A percentile compares a stretch with the other conserved stretches of the same genome.
Evolutionary conservation across 2,329 filamentous ascomycete species (phyloP).

Genomic region (Trichothecium roseum): DNA sequence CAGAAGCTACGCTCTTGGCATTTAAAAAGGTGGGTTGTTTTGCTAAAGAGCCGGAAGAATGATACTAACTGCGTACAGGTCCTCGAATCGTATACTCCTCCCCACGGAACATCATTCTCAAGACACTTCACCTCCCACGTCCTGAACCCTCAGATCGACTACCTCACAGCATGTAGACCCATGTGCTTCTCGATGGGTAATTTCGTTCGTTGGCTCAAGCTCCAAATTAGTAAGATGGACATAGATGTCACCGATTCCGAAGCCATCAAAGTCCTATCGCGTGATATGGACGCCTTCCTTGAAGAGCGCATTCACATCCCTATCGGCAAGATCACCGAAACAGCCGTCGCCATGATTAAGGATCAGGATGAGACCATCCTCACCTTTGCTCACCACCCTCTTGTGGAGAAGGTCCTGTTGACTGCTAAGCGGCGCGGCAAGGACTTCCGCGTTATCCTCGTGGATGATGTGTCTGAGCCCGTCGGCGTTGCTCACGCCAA

Average conservation of each 20-base stretch:
- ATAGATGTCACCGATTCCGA: constrained; percentile 72
- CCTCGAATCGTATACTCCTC: constrained; percentile 86
- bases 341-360: constrained; percentile 64
- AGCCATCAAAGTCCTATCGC: constrained; percentile 68
- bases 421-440: constrained; percentile 60
- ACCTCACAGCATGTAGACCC: constrained; percentile 85
- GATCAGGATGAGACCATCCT: constrained; percentile 68
- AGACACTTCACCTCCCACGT: constrained; percentile 87
- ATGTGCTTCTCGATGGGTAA: constrained; percentile 97
- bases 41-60: not conserved
- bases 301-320: constrained; percentile 82
- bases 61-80: constrained; percentile 44
- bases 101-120: constrained; percentile 71
- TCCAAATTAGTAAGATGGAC: constrained; percentile 83
- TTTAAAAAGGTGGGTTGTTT: constrained; percentile 62
- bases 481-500: constrained; percentile 53
- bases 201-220: constrained; percentile 87
- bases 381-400: constrained; percentile 75
- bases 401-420: constrained; percentile 75
- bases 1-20: constrained; percentile 77
- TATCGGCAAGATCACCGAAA: constrained; percentile 72
- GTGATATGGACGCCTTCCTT: constrained; percentile 81
- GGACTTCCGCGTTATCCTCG: constrained; percentile 71
- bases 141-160: constrained; percentile 90
- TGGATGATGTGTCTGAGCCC: constrained; percentile 56